Evolutionary conservation across 2,329 filamentous ascomycete genomes (phyloP).

Genomic region (Hypoxylon sp.): DNA sequence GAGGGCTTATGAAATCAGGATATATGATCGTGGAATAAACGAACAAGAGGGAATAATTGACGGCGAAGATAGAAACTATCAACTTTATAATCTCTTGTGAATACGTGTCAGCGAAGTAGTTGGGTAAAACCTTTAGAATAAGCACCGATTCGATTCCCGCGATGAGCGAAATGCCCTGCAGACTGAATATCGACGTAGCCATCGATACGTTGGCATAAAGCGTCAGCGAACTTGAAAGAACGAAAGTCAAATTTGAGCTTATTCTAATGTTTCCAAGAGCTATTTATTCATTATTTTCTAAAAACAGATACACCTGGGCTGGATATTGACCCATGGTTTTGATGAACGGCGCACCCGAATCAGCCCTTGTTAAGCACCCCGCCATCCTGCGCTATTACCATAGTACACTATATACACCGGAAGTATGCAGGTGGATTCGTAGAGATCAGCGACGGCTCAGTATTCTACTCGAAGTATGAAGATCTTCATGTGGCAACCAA

Average conservation of each 20-base stretch:
- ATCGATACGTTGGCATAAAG: conserved; percentile 3
- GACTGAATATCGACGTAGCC: conserved; percentile 43
- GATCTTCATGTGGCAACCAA: neutral
- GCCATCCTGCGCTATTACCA: conserved; percentile 2
- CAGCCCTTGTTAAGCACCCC: conserved; percentile 1
- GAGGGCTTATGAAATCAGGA: conserved; percentile 46
- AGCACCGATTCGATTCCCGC: conserved; percentile 49
- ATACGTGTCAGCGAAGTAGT: conserved; percentile 26
- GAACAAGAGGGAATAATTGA: conserved; percentile 43
- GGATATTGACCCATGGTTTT: neutral
- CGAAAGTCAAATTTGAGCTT: too few relatives aligned
- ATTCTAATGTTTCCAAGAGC: neutral
- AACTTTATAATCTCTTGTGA: conserved; percentile 22
- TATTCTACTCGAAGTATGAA: neutral
- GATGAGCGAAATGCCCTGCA: conserved; percentile 48
- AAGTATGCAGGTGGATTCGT: neutral
- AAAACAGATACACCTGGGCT: too few relatives aligned
- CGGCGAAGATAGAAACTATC: conserved; percentile 33
- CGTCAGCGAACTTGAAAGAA: neutral
- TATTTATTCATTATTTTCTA: too few relatives aligned
- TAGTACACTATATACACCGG: neutral
- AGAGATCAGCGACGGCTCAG: neutral
- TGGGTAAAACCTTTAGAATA: conserved; percentile 47
- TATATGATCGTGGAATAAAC: conserved; percentile 45
- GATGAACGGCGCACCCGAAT: too few relatives aligned